These are phyloP conservation scores for Fusarium sororula DNA, from an alignment of 2,329 filamentous ascomycete genomes.

Conservation along the genomic window DNA sequence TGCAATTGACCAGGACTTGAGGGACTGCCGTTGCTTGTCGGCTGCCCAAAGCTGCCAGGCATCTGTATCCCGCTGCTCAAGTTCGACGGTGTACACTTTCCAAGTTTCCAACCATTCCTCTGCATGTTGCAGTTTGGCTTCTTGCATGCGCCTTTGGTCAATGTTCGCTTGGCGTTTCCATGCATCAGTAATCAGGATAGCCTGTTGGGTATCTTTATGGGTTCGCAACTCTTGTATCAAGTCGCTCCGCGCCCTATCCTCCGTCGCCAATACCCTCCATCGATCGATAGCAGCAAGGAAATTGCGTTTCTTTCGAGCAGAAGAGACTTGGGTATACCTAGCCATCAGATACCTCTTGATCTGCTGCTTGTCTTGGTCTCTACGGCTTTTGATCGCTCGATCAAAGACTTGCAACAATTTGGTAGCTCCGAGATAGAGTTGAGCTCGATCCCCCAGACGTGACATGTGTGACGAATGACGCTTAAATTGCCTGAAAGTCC, in stretches of 20 bases:
- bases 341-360: slow-evolving; percentile 48
- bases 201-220: slow-evolving; percentile 14
- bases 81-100: slow-evolving; percentile 29
- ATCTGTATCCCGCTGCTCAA: slow-evolving; percentile 39
- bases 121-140: slow-evolving; percentile 33
- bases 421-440: slow-evolving; percentile 46
- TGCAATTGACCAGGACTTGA: slow-evolving; percentile 51
- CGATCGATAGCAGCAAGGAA: slow-evolving; percentile 46
- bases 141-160: slow-evolving; percentile 27
- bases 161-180: slow-evolving; percentile 37
- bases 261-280: slow-evolving; percentile 41
- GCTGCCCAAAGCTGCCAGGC: slow-evolving; percentile 47
- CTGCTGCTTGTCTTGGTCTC: slow-evolving; percentile 40
- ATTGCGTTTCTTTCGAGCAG: slow-evolving; percentile 45
- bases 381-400: slow-evolving; percentile 37
- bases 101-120: slow-evolving; percentile 38
- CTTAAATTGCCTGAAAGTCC: slow-evolving; percentile 17
- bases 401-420: slow-evolving; percentile 43
- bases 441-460: slow-evolving; percentile 39
- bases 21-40: slow-evolving; percentile 45
- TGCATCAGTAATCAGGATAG: slow-evolving; percentile 3
- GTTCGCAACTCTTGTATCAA: slow-evolving; percentile 25
- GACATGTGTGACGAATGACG: slow-evolving; percentile 23
- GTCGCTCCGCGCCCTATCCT: slow-evolving; percentile 17
- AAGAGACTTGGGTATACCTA: slow-evolving; percentile 48